Conservation (phyloP, 1,139 yeast genomes). For the Diutina mesorugosa region DNA sequence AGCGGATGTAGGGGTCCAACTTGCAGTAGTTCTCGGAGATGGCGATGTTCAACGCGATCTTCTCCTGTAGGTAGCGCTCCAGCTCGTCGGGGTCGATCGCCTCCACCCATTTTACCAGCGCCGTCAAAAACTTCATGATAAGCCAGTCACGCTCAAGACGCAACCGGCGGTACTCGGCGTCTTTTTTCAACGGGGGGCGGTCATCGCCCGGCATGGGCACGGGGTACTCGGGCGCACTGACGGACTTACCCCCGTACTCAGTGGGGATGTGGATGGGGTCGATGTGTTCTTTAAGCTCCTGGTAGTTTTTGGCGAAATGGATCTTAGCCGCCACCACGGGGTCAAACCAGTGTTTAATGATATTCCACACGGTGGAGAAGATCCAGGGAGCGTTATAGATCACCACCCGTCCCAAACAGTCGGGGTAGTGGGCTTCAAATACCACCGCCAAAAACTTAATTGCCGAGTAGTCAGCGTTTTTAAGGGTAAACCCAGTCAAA, state of each 20-base stretch:
- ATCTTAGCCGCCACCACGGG: conserved; percentile 34
- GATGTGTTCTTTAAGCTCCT: conserved; percentile 20
- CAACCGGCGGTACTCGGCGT: conserved; percentile 17
- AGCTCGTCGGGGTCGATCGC: conserved; percentile 27
- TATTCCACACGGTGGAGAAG: conserved; percentile 33
- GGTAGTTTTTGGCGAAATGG: conserved; percentile 26
- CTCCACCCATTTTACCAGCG: conserved; percentile 29
- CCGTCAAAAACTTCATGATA: conserved; percentile 17
- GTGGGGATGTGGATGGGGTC: conserved; percentile 24
- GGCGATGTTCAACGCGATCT: conserved; percentile 16
- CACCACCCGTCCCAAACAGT: conserved; percentile 26
- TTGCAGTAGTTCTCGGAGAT: conserved; percentile 22
- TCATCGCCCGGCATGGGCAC: conserved; percentile 10
- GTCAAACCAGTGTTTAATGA: conserved; percentile 33
- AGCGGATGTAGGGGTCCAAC: conserved; percentile 24
- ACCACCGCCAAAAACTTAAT: conserved; percentile 32
- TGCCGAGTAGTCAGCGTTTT: conserved; percentile 31
- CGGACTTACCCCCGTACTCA: conserved; percentile 27
- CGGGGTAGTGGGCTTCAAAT: conserved; percentile 38
- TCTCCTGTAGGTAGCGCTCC: conserved; percentile 26
- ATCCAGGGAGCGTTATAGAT: conserved; percentile 40
- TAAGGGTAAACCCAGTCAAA: conserved; percentile 32
- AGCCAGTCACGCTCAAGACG: conserved; percentile 21
- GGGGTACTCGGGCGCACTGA: conserved; percentile 15
- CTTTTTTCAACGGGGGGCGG: conserved; percentile 7